Conservation (phyloP, 345 rosid genomes). For the Sonneratia caseolaris region DNA sequence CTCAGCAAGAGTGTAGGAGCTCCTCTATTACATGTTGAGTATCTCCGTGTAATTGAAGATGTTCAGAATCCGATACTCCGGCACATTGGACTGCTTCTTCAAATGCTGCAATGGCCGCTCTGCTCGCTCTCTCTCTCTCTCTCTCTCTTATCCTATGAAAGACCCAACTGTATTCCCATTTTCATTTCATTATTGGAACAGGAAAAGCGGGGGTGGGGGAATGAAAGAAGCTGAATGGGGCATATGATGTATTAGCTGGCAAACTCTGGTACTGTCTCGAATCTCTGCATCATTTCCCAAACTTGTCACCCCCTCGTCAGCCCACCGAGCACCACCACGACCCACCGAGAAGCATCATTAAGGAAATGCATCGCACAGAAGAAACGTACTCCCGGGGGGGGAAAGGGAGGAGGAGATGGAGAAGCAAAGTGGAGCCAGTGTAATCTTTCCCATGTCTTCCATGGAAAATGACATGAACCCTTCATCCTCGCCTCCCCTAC, state of each 20-base stretch:
- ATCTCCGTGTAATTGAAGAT: no score
- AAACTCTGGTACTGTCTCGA: conserved; percentile 8
- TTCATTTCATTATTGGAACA: no score
- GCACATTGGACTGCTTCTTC: no score
- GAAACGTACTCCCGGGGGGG: background rate
- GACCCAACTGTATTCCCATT: background rate
- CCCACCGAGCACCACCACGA: background rate
- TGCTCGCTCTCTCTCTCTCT: no score
- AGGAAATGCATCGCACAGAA: background rate
- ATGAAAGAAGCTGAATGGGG: background rate
- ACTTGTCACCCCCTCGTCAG: background rate
- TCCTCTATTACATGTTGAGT: no score
- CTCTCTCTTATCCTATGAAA: no score
- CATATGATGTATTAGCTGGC: conserved; percentile 4
- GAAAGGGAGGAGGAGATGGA: background rate
- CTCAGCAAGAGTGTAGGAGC: no score
- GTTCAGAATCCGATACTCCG: no score
- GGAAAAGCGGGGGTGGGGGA: background rate
- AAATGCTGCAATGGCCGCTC: no score
- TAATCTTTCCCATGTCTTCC: background rate
- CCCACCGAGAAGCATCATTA: background rate
- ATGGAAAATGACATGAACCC: background rate
- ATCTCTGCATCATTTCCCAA: conserved; percentile 6
- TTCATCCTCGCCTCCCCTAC: no score
- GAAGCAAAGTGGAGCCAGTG: background rate